Percentiles rank a stretch among this genome's conserved stretches.
Conservation (phyloP, 2,329 filamentous ascomycete species). For the Pseudopithomyces chartarum region DNA sequence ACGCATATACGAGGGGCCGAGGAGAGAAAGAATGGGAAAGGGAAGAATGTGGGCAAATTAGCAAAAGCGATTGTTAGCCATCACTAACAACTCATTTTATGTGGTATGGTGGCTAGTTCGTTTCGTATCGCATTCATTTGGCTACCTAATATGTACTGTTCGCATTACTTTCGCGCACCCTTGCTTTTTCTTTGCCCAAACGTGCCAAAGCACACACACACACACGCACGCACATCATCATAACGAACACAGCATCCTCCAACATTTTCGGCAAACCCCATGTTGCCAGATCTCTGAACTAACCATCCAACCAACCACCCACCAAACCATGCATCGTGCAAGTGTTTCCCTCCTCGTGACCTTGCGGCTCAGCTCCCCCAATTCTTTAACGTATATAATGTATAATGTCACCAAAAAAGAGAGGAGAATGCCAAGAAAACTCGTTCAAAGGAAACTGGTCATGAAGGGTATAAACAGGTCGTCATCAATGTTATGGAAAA, state of each 20-base stretch:
- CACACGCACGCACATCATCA: neutral
- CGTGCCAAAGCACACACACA: neutral
- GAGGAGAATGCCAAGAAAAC: constrained; percentile 14
- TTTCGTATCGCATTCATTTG: too few relatives aligned
- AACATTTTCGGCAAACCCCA: neutral
- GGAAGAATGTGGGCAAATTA: neutral
- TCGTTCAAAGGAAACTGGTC: neutral
- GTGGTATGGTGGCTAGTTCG: too few relatives aligned
- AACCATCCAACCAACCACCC: too few relatives aligned
- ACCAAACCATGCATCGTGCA: neutral
- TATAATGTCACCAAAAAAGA: constrained; percentile 11
- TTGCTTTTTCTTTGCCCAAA: neutral
- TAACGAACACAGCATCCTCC: neutral
- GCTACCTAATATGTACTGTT: too few relatives aligned
- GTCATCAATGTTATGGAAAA: constrained; percentile 20
- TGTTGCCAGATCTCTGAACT: neutral
- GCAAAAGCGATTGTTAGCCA: too few relatives aligned
- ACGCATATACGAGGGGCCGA: neutral
- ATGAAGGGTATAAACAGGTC: constrained; percentile 38
- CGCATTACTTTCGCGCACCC: too few relatives aligned
- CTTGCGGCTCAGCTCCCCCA: constrained; percentile 27
- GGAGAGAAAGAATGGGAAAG: too few relatives aligned
- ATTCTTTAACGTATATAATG: constrained; percentile 21
- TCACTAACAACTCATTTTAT: neutral
- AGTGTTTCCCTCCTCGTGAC: neutral